Evolutionary conservation across 495 filamentous ascomycete genomes (phyloP), one percentile per base, ranked within the genome.

Genomic region (Tuber calosporum): DNA sequence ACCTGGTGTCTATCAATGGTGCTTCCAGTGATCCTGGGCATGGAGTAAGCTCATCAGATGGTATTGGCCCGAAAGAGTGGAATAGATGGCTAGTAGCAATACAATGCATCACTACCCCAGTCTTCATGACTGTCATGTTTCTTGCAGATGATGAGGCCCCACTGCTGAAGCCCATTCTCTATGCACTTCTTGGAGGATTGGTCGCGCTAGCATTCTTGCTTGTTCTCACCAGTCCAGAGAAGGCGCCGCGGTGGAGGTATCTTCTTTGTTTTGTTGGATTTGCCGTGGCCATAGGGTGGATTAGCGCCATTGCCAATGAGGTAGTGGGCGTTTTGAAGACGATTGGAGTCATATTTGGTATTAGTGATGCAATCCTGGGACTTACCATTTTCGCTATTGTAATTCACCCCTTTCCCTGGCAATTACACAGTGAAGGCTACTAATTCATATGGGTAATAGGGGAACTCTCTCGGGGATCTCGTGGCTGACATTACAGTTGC

Each of bases 401-500:
- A 53, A 48, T 62, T 66, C n/a, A 7, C 34, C 37, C 39, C 67
- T 48, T 15, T 22, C 67, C 26, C 30, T 4, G n/a, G 5, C 17
- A 34, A 34, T 34, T 34, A 34, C 53, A 62, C 66, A 34, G 8
- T 5, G 4, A 20, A 37, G 15, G 11, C 36, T n/a, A 9, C 70
- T 26, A 11, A 36, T 13, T 15, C 20, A 34, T 37, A 26, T 42
- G 68, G 45, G 72, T 39, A 75, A 19, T 36, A 76, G 75, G 95
- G 96, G 19, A 99, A 97, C 80, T 96, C 92, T 2, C 85, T 98
- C 9, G 94, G 96, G 17, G 96, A 99, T 79, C 85, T 99, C 1
- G 93, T 99, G 5, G 93, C 96, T 9, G 92, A 99, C 77, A 89
- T 97, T 72, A 99, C 96, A 0, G 91, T 99, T 45, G 96, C 96